Conservation (phyloP, 2,329 filamentous ascomycete genomes). For the Alternaria novae-zelandiae region DNA sequence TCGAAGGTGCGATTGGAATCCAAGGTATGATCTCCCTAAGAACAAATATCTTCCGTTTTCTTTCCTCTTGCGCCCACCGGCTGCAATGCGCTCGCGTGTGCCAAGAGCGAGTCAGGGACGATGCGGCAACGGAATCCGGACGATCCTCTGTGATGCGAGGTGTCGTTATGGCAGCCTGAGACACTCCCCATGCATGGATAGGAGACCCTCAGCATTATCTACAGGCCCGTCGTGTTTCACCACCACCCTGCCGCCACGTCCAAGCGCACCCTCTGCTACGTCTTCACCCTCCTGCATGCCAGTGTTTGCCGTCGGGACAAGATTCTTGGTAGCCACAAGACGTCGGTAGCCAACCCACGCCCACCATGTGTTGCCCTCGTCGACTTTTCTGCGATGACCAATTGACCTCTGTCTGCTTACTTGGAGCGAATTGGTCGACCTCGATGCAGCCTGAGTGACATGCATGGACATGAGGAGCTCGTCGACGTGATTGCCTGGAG, state of each 20-base stretch:
- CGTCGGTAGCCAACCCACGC: conserved; percentile 20
- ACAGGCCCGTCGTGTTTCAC: conserved; percentile 40
- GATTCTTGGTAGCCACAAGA: conserved; percentile 1
- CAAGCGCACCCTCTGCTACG: conserved; percentile 9
- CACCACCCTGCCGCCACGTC: conserved; percentile 25
- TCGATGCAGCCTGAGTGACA: conserved; percentile 1
- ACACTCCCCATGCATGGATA: conserved; percentile 40
- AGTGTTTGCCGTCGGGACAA: conserved; percentile 9
- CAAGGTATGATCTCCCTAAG: conserved; percentile 1
- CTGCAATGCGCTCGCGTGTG: conserved; percentile 23
- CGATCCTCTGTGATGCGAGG: conserved; percentile 24
- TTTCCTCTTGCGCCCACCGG: background rate
- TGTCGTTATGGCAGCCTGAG: conserved; percentile 21
- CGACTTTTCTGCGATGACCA: background rate
- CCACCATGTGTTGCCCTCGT: conserved; percentile 16
- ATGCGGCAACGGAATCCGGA: conserved; percentile 22
- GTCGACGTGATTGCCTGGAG: background rate
- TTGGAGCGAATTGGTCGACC: conserved; percentile 1
- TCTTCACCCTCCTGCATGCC: conserved; percentile 5
- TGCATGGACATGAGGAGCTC: background rate
- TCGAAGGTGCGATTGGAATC: background rate
- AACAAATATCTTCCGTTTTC: background rate
- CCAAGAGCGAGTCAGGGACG: conserved; percentile 30
- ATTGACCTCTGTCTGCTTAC: background rate
- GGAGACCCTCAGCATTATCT: conserved; percentile 33